Evolutionary conservation across 73 alveolate species (phyloP), one percentile per base, ranked within the genome.

Genomic region (Stentor roeselii): DNA sequence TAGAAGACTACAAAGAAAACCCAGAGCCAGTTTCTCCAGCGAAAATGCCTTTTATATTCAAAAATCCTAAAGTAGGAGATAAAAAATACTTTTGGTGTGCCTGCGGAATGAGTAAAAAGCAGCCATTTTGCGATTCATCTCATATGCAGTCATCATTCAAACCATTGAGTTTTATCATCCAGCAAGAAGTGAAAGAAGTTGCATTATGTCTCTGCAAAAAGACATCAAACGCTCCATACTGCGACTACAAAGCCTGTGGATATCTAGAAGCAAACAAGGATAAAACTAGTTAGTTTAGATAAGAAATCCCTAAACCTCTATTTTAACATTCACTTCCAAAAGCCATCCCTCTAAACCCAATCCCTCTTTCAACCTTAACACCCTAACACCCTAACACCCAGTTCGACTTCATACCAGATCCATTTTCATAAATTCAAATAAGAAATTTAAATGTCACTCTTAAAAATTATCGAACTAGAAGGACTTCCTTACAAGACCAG

Each of bases 101-200:
- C 39, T 76, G 84, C 39, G 84, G 84, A 2, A 27, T 76, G 1
- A 39, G 75, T 35, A 41, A n/a, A 37, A 76, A 76, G 67, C 74
- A 76, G 74, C 84, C 84, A 36, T 76, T 76, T 40, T 76, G 84
- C 39, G 84, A 76, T 76, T 37, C 75, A 21, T 14, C 75, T 6
- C 84, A 76, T 76, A 76, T 39, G 84, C n/a, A 41, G 31, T 36
- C 84, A 39, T 78, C 84, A 14, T 76, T 76, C 39, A 76, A 76
- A 67, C 84, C 84, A 36, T 32, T 76, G 75, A 21, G 38, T 15
- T 76, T 76, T 76, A n/a, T 41, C 6, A 2, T 76, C 6, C 75
- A 76, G 37, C 36, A 76, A 41, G 31, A 37, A 37, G 60, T 39
- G 3, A 21, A 15, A 1, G 82, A 41, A 27, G 84, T 76, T 0